Conservation (phyloP, 163 green algal species). For the Scenedesmus sp. region DNA sequence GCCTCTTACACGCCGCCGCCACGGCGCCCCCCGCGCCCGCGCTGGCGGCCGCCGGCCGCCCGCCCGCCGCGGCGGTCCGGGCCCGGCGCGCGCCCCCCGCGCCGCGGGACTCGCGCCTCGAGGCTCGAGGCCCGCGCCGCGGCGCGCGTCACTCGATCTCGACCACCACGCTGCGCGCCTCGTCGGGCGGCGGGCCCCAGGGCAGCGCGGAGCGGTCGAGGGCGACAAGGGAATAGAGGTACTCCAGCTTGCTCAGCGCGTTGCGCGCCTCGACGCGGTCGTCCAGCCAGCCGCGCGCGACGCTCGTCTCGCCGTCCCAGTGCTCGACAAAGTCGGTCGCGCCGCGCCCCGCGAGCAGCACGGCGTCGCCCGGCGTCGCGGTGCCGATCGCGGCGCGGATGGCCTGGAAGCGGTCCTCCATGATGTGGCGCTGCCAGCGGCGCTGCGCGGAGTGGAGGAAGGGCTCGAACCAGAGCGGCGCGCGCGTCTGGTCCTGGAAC, state of each 20-base stretch:
- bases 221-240: slow-evolving; percentile 64
- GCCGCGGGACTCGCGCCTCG: too few species aligned
- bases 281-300: slow-evolving; percentile 91
- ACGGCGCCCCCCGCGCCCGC: too few species aligned
- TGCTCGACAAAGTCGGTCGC: slow-evolving; percentile 38
- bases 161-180: slow-evolving; percentile 27
- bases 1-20: too few species aligned
- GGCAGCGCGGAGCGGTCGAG: slow-evolving; percentile 63
- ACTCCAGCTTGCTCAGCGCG: slow-evolving; percentile 82
- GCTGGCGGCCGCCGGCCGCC: too few species aligned
- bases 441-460: slow-evolving; percentile 76
- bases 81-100: too few species aligned
- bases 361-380: slow-evolving; percentile 81
- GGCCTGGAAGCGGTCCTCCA: slow-evolving; percentile 92
- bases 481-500: slow-evolving; percentile 78
- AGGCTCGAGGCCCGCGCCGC: too few species aligned
- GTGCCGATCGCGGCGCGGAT: slow-evolving; percentile 95
- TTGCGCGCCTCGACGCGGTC: slow-evolving; percentile 90
- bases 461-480: slow-evolving; percentile 76
- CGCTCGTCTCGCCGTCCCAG: slow-evolving; percentile 39
- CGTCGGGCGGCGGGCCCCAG: slow-evolving; percentile 49
- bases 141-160: slow-evolving; percentile 24
- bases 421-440: slow-evolving; percentile 75
- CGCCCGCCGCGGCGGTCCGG: too few species aligned
- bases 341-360: slow-evolving; percentile 89